Base-by-base conservation (phyloP, 495 filamentous ascomycete species). In the Aspergillus panamensis region DNA sequence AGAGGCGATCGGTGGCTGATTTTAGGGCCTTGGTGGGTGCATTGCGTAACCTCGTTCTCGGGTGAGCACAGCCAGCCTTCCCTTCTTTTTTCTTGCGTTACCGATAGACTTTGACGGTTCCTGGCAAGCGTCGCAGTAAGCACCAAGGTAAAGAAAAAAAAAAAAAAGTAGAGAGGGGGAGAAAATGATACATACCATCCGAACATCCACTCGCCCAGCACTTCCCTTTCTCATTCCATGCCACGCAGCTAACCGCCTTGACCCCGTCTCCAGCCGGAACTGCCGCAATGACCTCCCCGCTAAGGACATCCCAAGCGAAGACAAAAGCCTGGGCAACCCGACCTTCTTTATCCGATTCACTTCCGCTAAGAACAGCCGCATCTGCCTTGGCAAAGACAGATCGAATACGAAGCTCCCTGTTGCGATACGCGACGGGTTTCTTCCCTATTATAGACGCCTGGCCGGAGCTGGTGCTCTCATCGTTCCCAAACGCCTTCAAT, bases 291-390 rank as follows among this genome's bases (percentile, higher is more conserved):
- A 87, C 65, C 52, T 85, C 83, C 1, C 91, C 93, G 39, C 78
- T 87, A 49, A 96, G 63, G n/a, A 96, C 67, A 80, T 96, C 92
- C 91, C 93, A 97, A 12, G 86, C 90, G 80, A 88, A 91, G 16
- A 96, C 79, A 37, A 55, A 62, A 3, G 76, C 76, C 62, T 84
- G 80, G 8, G 86, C 87, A 55, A 85, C 77, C 2, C 65, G 66
- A 25, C 67, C 70, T 14, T 67, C 72, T 31, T 73, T 69, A 0
- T 70, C 63, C 39, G 75, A 76, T 73, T 97, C 92, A 62, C 88
- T 87, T n/a, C 94, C 94, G 54, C 84, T 87, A 19, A 98, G 65
- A 8, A 95, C 90, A 33, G 84, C 87, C 37, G 82, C 83, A 71
- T 96, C 94, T 56, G 78, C 84, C 19, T 83, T 80, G 0, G 87